Conservation (phyloP, 441 rosid genomes). For the Gossypium schwendimanii region DNA sequence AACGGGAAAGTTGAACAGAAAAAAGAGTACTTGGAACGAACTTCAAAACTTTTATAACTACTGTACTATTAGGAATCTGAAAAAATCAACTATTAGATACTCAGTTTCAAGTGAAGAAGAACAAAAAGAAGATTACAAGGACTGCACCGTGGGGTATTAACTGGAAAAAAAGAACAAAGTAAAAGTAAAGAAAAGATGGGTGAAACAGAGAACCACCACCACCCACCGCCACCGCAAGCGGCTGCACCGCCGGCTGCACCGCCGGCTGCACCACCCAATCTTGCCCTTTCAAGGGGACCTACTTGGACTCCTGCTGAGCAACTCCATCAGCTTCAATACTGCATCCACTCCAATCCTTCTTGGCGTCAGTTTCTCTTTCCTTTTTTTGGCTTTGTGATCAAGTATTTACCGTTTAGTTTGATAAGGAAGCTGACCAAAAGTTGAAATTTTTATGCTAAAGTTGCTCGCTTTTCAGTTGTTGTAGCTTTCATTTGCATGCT, state of each 20-base stretch:
- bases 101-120: not conserved
- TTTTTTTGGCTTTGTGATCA: not conserved
- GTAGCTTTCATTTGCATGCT: slow-evolving; percentile 15
- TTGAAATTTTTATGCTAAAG: slow-evolving; percentile 19
- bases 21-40: slow-evolving; percentile 11
- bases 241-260: slow-evolving; percentile 18
- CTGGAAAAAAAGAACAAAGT: not conserved
- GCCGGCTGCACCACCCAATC: slow-evolving; percentile 29
- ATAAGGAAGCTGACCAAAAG: slow-evolving; percentile 19
- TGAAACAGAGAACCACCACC: slow-evolving; percentile 47
- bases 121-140: not conserved
- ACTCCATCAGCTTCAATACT: slow-evolving; percentile 71
- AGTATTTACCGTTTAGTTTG: slow-evolving; percentile 17
- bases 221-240: slow-evolving; percentile 30
- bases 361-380: slow-evolving; percentile 62
- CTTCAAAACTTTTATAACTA: not conserved
- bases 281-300: slow-evolving; percentile 49
- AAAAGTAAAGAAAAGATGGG: slow-evolving; percentile 35
- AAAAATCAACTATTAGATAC: not conserved
- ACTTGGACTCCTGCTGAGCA: slow-evolving; percentile 74
- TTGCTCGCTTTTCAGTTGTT: slow-evolving; percentile 16
- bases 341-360: slow-evolving; percentile 90
- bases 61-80: not conserved
- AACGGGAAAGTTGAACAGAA: not conserved
- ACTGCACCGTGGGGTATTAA: not conserved